Base-by-base conservation (phyloP, 768 basidiomycete species). In the Pisolithus tinctorius region DNA sequence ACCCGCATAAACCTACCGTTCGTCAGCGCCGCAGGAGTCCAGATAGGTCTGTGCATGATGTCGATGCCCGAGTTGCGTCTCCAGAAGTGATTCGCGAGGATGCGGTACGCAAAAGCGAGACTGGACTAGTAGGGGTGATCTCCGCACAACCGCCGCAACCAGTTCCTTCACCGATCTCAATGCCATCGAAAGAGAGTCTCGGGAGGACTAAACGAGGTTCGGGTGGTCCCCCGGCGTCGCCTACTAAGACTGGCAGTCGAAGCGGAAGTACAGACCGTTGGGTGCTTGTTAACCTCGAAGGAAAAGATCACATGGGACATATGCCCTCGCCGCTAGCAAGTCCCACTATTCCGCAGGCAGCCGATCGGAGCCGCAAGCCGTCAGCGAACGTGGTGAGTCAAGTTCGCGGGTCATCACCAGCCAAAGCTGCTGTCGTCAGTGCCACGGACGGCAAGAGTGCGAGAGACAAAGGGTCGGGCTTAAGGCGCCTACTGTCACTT, bases 201-300 rank as follows among this genome's bases (percentile, higher is more conserved):
- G 54, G 58, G 36, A 67, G 54, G 47, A 50, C 56, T 16, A 69
- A 52, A 50, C 52, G 56, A 39, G 47, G 48, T 34, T 62, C 62
- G 41, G 57, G 57, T 40, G 54, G 56, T 31, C 55, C 57, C 25
- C 70, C 58, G 16, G 63, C 58, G 11, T 70, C 68, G 30, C 67
- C 68, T 34, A 69, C 60, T 45, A 64, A 70, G 58, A 59, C 69
- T 39, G 66, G 61, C 26, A 61, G 59, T 47, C 57, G 60, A 52
- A 68, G 67, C 44, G 69, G 69, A 39, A 73, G 69, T 41, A 75
- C 76, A 14, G 70, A 79, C 58, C 83, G 83, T 25, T 84, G 83
- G 83, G 83, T 84, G 2, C 68, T 84, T 25, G 78, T 84, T 36
- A 84, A 81, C 47, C 76, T 84, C 14, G 82, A 81, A 52, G 72